Percentiles rank a stretch among this genome's conserved stretches.
phyloP scores from a whole-genome alignment of 345 rosid species.

The Salix arbutifolia region DNA sequence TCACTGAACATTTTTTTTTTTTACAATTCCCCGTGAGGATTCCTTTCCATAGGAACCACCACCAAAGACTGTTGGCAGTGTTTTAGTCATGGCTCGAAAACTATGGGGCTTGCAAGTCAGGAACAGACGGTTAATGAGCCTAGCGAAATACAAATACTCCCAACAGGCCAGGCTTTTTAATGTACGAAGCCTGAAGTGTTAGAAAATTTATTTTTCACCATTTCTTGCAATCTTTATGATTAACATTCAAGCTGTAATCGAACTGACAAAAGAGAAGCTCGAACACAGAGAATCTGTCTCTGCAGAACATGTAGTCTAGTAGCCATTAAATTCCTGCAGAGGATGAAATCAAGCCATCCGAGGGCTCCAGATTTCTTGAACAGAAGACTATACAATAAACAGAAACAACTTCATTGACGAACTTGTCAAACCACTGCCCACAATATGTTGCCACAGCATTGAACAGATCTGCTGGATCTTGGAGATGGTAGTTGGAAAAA shows the following conservation, averaged over 20 bases:
- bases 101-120: too few relatives aligned
- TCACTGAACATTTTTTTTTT: too few relatives aligned
- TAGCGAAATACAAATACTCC: not conserved
- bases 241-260: too few relatives aligned
- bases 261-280: not conserved
- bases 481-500: not conserved
- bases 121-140: not conserved
- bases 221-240: too few relatives aligned
- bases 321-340: not conserved
- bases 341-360: too few relatives aligned
- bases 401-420: not conserved
- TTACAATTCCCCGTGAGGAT: too few relatives aligned
- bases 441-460: constrained; percentile 1
- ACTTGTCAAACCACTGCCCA: not conserved
- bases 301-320: not conserved
- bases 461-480: not conserved
- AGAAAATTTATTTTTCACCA: too few relatives aligned
- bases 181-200: too few relatives aligned
- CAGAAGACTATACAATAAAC: not conserved
- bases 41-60: too few relatives aligned
- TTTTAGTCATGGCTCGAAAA: too few relatives aligned
- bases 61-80: too few relatives aligned
- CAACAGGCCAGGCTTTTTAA: too few relatives aligned
- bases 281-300: not conserved
- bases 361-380: not conserved